Conservation (phyloP, 1,139 yeast genomes). For the Pichia sp. region DNA sequence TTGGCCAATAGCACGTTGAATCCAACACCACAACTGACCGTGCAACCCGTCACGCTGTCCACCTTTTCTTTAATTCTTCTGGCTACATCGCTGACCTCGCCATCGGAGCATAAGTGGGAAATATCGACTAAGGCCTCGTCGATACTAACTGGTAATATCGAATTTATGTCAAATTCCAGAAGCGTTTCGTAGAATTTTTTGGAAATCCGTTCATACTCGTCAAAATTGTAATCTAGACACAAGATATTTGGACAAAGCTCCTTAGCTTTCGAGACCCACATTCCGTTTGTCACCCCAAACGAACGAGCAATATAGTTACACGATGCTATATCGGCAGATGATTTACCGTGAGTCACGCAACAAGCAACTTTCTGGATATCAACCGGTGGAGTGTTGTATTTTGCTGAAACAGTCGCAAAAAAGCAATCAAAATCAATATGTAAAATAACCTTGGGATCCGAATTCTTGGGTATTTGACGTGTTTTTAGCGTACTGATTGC, state of each 20-base stretch:
- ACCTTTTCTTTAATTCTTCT: slow-evolving; percentile 39
- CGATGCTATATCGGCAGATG: slow-evolving; percentile 75
- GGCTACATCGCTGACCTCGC: slow-evolving; percentile 25
- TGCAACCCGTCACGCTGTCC: slow-evolving; percentile 42
- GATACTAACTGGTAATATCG: slow-evolving; percentile 76
- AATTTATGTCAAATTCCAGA: slow-evolving; percentile 37
- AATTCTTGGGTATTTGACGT: background rate
- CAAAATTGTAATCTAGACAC: slow-evolving; percentile 66
- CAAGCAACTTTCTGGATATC: slow-evolving; percentile 56
- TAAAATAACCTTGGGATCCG: slow-evolving; percentile 33
- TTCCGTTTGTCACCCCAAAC: slow-evolving; percentile 73
- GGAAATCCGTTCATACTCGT: slow-evolving; percentile 56
- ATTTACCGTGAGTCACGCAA: slow-evolving; percentile 79
- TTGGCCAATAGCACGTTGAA: slow-evolving; percentile 70
- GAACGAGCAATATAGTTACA: slow-evolving; percentile 81
- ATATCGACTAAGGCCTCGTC: slow-evolving; percentile 85
- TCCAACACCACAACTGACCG: slow-evolving; percentile 74
- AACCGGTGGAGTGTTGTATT: slow-evolving; percentile 40
- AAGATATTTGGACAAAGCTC: slow-evolving; percentile 56
- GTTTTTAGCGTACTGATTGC: slow-evolving; percentile 26
- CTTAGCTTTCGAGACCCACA: slow-evolving; percentile 74
- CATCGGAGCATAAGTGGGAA: slow-evolving; percentile 29
- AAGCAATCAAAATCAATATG: slow-evolving; percentile 94
- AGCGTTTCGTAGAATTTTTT: slow-evolving; percentile 43
- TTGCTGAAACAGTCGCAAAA: slow-evolving; percentile 79